Conservation (phyloP, 257 asterid genomes). For the Solanum pimpinellifolium region DNA sequence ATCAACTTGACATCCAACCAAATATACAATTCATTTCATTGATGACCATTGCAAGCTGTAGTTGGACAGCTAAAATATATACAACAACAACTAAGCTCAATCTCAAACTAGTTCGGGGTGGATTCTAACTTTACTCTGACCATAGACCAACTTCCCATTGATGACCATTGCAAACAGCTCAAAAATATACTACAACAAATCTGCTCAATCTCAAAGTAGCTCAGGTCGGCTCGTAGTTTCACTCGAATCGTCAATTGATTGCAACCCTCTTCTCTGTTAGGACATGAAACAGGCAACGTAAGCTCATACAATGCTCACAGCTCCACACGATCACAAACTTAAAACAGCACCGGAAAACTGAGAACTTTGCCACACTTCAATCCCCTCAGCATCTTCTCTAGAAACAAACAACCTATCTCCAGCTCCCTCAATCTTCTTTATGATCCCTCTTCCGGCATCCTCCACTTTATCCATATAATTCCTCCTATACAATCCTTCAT, state of each 20-base stretch:
- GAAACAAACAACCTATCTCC: conserved; percentile 80
- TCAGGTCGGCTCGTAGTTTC: background rate
- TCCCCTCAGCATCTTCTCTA: conserved; percentile 73
- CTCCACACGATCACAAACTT: conserved; percentile 19
- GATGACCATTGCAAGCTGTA: background rate
- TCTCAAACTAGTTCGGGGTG: background rate
- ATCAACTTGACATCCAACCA: background rate
- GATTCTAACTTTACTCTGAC: background rate
- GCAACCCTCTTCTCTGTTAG: background rate
- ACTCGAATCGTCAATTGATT: background rate
- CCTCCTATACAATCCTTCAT: conserved; percentile 64
- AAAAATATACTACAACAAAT: background rate
- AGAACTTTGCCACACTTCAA: conserved; percentile 94
- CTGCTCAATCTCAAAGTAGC: background rate
- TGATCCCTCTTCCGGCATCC: conserved; percentile 63
- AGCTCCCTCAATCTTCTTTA: conserved; percentile 80
- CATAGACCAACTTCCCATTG: background rate
- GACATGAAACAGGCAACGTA: background rate
- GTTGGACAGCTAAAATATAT: background rate
- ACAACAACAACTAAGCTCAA: background rate
- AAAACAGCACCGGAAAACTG: conserved; percentile 43
- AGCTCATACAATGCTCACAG: background rate
- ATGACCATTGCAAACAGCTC: background rate
- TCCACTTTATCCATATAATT: conserved; percentile 63
- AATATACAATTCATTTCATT: background rate